Percentiles rank a stretch among this genome's conserved stretches.
These are phyloP conservation scores for Phaeotremella skinneri DNA, from an alignment of 768 basidiomycete genomes.

Conservation along the genomic window DNA sequence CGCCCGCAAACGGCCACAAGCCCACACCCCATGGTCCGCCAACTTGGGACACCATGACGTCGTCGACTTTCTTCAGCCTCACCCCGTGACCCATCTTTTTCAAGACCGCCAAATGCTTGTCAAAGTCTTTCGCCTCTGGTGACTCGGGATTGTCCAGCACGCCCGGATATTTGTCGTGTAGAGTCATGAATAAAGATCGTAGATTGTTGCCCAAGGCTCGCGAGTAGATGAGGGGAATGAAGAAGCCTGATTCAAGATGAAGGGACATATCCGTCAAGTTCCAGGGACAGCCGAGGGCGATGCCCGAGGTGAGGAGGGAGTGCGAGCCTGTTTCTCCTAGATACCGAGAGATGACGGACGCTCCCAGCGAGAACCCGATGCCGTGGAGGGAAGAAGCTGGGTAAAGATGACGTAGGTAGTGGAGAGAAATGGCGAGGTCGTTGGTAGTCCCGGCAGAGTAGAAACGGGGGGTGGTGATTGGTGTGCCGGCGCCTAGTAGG, in stretches of 20 bases:
- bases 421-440: slow-evolving; percentile 76
- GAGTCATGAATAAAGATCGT: slow-evolving; percentile 32
- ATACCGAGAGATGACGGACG: slow-evolving; percentile 85
- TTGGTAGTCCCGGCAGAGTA: slow-evolving; percentile 76
- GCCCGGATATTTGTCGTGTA: slow-evolving; percentile 32
- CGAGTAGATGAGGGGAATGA: slow-evolving; percentile 43
- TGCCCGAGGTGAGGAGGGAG: slow-evolving; percentile 41
- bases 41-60: slow-evolving; percentile 38
- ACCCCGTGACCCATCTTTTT: slow-evolving; percentile 18
- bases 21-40: slow-evolving; percentile 44
- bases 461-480: slow-evolving; percentile 74
- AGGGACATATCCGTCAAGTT: slow-evolving; percentile 47
- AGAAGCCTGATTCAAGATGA: slow-evolving; percentile 41
- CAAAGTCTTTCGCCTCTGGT: slow-evolving; percentile 12
- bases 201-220: slow-evolving; percentile 45
- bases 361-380: slow-evolving; percentile 89
- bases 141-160: slow-evolving; percentile 22
- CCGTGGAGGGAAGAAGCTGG: slow-evolving; percentile 80
- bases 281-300: slow-evolving; percentile 48
- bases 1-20: slow-evolving; percentile 47
- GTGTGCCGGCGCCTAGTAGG: slow-evolving; percentile 62
- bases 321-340: slow-evolving; percentile 71
- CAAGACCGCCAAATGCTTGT: slow-evolving; percentile 7
- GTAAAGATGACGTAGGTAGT: slow-evolving; percentile 68
- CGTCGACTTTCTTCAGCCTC: slow-evolving; percentile 42